Conservation (phyloP, 441 rosid genomes). For the Jatropha podagrica region DNA sequence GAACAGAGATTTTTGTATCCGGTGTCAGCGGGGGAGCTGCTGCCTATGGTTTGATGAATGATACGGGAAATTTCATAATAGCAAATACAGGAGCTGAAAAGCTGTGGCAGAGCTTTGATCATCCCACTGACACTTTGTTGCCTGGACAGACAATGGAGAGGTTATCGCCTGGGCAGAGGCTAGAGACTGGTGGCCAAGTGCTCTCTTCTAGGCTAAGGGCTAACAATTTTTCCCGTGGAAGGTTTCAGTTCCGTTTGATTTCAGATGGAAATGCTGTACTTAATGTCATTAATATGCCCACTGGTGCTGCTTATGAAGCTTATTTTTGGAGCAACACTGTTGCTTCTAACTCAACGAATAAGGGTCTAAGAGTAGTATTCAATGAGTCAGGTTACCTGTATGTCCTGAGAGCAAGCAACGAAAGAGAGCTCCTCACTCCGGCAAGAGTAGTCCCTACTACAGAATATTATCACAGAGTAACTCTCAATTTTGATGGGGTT, state of each 20-base stretch:
- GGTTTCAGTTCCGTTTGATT: conserved; percentile 34
- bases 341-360: conserved; percentile 9
- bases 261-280: conserved; percentile 31
- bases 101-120: conserved; percentile 47
- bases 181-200: neutral
- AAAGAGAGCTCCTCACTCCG: neutral
- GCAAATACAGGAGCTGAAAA: conserved; percentile 1
- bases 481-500: conserved; percentile 42
- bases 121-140: conserved; percentile 45
- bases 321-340: conserved; percentile 17
- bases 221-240: conserved; percentile 35
- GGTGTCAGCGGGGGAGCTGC: neutral
- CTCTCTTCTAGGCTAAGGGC: conserved; percentile 25
- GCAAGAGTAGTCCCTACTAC: neutral
- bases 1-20: conserved; percentile 27
- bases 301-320: conserved; percentile 4
- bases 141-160: conserved; percentile 34
- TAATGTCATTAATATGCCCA: conserved; percentile 19
- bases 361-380: conserved; percentile 17
- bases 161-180: conserved; percentile 37
- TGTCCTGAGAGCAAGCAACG: neutral
- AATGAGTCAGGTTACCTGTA: neutral
- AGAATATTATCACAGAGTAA: conserved; percentile 38
- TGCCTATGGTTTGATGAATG: conserved; percentile 29
- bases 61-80: conserved; percentile 43